These are phyloP conservation scores for Russula olivacea DNA, from an alignment of 768 basidiomycete species.

Conservation along the genomic window DNA sequence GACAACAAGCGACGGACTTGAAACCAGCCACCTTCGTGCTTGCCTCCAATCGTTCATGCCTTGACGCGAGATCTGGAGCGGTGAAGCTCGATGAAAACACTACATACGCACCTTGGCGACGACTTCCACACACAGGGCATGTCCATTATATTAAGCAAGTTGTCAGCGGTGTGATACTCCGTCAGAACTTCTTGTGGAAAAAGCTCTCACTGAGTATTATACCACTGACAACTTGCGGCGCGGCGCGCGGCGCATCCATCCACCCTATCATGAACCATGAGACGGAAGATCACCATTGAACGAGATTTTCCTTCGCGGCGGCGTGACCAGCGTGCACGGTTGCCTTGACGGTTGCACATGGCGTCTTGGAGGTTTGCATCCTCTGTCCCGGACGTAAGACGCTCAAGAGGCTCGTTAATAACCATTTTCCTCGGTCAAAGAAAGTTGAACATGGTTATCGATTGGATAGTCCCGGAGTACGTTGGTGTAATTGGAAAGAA, in stretches of 20 bases:
- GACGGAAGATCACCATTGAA: slow-evolving; percentile 39
- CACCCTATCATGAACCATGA: slow-evolving; percentile 48
- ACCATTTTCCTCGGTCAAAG: slow-evolving; percentile 47
- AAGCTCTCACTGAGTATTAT: too few relatives aligned
- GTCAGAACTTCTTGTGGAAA: too few relatives aligned
- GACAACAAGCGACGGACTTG: slow-evolving; percentile 74
- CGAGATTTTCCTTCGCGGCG: slow-evolving; percentile 52
- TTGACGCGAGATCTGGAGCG: neutral
- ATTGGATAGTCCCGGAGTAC: slow-evolving; percentile 42
- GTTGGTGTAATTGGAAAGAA: neutral
- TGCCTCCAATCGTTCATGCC: slow-evolving; percentile 31
- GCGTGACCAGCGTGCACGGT: slow-evolving; percentile 46
- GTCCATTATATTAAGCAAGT: too few relatives aligned
- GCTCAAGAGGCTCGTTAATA: slow-evolving; percentile 49
- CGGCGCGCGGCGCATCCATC: slow-evolving; percentile 48
- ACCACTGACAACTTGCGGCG: too few relatives aligned
- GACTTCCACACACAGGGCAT: too few relatives aligned
- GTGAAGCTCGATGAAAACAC: neutral
- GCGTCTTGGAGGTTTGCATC: slow-evolving; percentile 50
- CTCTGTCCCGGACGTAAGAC: slow-evolving; percentile 57
- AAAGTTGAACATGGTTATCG: slow-evolving; percentile 77
- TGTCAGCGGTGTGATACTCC: too few relatives aligned
- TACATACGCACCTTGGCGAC: slow-evolving; percentile 53
- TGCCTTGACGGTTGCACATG: slow-evolving; percentile 13
- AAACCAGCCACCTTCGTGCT: slow-evolving; percentile 51